Evolutionary conservation across 2,329 filamentous ascomycete species (phyloP), one percentile per base, ranked within the genome.

Genomic region (Stagonosporopsis chrysanthemi): DNA sequence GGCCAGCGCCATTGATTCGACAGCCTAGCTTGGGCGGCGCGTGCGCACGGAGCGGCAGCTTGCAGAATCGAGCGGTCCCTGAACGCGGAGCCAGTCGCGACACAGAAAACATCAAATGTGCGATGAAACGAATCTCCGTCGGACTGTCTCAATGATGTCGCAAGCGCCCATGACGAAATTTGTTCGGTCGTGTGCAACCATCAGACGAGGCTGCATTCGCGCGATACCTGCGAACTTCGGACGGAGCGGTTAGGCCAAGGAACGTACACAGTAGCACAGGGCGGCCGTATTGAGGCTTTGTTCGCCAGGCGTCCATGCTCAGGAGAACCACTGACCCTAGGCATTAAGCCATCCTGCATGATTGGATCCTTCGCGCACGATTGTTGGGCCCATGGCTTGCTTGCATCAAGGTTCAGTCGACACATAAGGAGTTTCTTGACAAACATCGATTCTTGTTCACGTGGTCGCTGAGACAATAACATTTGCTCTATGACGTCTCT

Each of bases 1-100:
- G 52, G 66, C 61, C 64, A 60, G 48, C 47, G 41, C 35, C 31
- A 49, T 44, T 75, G 71, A 75, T 76, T 75, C 56, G 74, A 61
- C 53, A 58, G 63, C 43, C 53, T 52, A 51, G 66, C 52, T 53
- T 59, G 60, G 61, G 63, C 50, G 66, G 63, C 50, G 66, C 58
- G 15, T 49, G 66, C 58, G 70, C 67, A 72, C 68, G 64, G 72
- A 63, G 68, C 71, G 62, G 64, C 63, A 64, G 62, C 67, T 60
- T 68, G 68, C 65, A 64, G 59, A 48, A 58, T 62, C 48, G 36
- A 52, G 54, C 43, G 54, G 62, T 66, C 58, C 56, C 54, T 67
- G 65, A 60, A 47, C 60, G 56, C 60, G 61, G 59, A 69, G 61
- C 67, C 58, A 65, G 64, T 67, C 54, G 61, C 58, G 64, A 40